Base-by-base conservation (phyloP, 257 asterid genomes). In the Ocimum tenuiflorum region DNA sequence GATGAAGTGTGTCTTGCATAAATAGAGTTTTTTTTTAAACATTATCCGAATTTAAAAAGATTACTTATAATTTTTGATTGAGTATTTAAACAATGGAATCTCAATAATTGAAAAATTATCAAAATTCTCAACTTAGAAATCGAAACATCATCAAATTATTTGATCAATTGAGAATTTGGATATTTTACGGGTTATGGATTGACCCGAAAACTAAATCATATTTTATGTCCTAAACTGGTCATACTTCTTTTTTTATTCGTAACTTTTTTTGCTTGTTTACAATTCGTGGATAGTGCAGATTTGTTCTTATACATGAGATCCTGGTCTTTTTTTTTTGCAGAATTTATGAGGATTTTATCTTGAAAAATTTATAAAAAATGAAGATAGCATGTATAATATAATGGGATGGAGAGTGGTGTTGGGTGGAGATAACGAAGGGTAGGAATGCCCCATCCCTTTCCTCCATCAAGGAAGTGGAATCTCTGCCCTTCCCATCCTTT, bases 401-500 rank as follows among this genome's bases (percentile, higher is more conserved):
- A 3, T 22, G 38, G 31, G 66, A 70, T 81, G 79, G 70, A 79
- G 79, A 63, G 71, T 56, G 62, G 79, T 59, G 64, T 68, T 75
- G 65, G 86, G 84, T 80, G 73, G 81, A 79, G 92, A 85, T 77
- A 81, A 77, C 85, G 73, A 61, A 78, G 81, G 63, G 79, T 68
- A 80, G 76, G 85, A 81, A 77, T 86, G 88, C 82, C 96, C 94
- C 94, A 84, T 88, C 94, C 89, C 80, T 85, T 84, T 86, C 89
- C 65, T 80, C 86, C 94, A 80, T 77, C 80, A 67, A 81, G 79
- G 84, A 82, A 79, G 83, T 83, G 91, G 91, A 79, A 82, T 81
- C 86, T 83, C 95, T 91, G 97, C 82, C 79, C 82, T 82, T 77
- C 88, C 95, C 97, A 86, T 88, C 84, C 88, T 86, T 61, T 72